Evolutionary conservation across 805 yeast genomes (phyloP).

Genomic region (Schwanniomyces vanrijiae): DNA sequence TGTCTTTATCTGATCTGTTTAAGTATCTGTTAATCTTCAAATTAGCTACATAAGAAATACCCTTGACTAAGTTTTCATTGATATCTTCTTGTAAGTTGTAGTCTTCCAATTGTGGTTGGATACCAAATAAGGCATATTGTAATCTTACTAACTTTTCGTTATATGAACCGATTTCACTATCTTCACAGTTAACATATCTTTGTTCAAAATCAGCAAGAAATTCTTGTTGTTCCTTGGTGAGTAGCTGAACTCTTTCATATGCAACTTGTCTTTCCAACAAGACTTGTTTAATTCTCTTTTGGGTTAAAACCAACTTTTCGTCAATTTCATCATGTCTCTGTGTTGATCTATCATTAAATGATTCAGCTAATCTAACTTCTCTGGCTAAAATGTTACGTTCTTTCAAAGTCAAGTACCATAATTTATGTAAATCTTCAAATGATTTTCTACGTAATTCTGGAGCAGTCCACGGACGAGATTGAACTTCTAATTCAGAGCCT

Average conservation of each 20-base stretch:
- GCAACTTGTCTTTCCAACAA: slow-evolving; percentile 82
- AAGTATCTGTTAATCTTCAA: slow-evolving; percentile 53
- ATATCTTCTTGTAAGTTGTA: slow-evolving; percentile 57
- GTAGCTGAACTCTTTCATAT: slow-evolving; percentile 55
- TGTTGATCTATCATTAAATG: slow-evolving; percentile 18
- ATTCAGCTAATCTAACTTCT: slow-evolving; percentile 61
- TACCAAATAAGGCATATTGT: slow-evolving; percentile 83
- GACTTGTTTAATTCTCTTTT: slow-evolving; percentile 73
- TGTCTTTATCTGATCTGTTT: slow-evolving; percentile 19
- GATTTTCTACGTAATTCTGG: slow-evolving; percentile 88
- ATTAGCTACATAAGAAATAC: slow-evolving; percentile 67
- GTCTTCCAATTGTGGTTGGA: slow-evolving; percentile 62
- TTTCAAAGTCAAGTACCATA: slow-evolving; percentile 86
- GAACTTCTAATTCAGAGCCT: slow-evolving; percentile 48
- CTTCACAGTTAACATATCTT: slow-evolving; percentile 55
- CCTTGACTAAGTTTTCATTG: slow-evolving; percentile 51
- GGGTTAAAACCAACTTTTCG: slow-evolving; percentile 33
- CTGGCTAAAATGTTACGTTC: slow-evolving; percentile 80
- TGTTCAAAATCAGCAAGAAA: slow-evolving; percentile 59
- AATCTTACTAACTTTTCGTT: slow-evolving; percentile 74
- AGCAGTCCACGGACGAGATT: slow-evolving; percentile 80
- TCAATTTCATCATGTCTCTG: slow-evolving; percentile 42
- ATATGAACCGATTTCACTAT: slow-evolving; percentile 53
- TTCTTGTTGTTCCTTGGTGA: slow-evolving; percentile 42
- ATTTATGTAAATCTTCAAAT: slow-evolving; percentile 85